Evolutionary conservation across 345 rosid genomes (phyloP), one percentile per base, ranked within the genome.

Genomic region (Eucalyptus marginata): DNA sequence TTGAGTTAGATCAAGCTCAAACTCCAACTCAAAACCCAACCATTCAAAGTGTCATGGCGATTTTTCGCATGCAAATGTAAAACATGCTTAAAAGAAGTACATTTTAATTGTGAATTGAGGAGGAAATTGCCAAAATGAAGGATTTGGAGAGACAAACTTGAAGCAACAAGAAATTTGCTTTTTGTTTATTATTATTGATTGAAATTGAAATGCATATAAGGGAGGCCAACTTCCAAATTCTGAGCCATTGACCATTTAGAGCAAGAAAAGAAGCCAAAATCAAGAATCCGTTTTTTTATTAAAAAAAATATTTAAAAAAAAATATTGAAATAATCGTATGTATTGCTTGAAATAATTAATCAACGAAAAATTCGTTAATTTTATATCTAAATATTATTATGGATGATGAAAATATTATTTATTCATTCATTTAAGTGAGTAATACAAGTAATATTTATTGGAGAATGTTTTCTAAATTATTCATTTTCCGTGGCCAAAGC

Each of bases 401-500:
- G 1, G 12, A 56, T 1, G 0, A 24, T 56, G 6, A 56, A 56
- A 56, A 9, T 24, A 24, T 56, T 56, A 22, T 56, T 56, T 24
- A 22, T 56, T 1, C 27, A 56, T 56, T 9, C 3, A 8, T 9
- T 24, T 56, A 18, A 0, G 6, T 56, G 0, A 9, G 62, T 4
- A 22, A 22, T 25, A 56, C 29, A 56, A 56, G 29, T 56, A 24
- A 56, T 56, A 4, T 56, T 24, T 22, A 9, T 56, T 56, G 62
- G 6, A 56, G 0, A 56, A 56, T 24, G 29, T 56, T 56, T 56
- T 56, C 3, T 25, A 22, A 2, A 56, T 25, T 56, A 56, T 24
- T 56, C 0, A 56, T 4, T 56, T 56, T 56, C 29, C 0, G 4
- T 0, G 0, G 24, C 24, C 10, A 56, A 0, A 24, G 62, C 29